Evolutionary conservation across 176 grass and related monocot genomes (phyloP).

Genomic region (Carex pumila): DNA sequence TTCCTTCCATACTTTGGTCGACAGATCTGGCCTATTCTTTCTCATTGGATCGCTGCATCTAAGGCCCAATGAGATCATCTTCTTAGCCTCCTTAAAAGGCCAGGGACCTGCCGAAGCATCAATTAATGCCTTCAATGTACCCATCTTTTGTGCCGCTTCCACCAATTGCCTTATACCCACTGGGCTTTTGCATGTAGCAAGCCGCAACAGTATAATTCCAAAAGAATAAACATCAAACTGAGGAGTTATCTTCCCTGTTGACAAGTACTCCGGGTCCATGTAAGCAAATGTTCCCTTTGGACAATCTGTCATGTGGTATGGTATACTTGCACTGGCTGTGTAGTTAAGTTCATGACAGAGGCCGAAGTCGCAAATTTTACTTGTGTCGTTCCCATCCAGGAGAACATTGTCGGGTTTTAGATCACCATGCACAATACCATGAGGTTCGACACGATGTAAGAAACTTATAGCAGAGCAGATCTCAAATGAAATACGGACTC

Average conservation of each 20-base stretch:
- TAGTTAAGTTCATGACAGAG: conserved; percentile 30
- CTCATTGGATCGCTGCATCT: conserved; percentile 31
- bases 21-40: conserved; percentile 29
- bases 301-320: conserved; percentile 1
- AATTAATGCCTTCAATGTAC: conserved; percentile 21
- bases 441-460: conserved; percentile 34
- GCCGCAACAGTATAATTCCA: conserved; percentile 36
- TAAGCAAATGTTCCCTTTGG: conserved; percentile 36
- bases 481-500: conserved; percentile 31
- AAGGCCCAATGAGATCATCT: conserved; percentile 37
- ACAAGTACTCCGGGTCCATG: conserved; percentile 46
- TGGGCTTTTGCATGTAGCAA: conserved; percentile 32
- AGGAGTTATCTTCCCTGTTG: conserved; percentile 34
- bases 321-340: conserved; percentile 5
- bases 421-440: conserved; percentile 43
- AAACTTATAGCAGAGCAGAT: conserved; percentile 46
- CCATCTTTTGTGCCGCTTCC: conserved; percentile 10
- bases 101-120: conserved; percentile 26
- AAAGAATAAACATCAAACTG: conserved; percentile 51
- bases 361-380: conserved; percentile 40
- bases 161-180: conserved; percentile 21
- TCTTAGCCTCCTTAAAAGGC: conserved; percentile 32
- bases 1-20: conserved; percentile 14
- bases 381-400: conserved; percentile 31
- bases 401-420: conserved; percentile 49